phyloP scores from a whole-genome alignment of 176 grass and related monocot genomes.

The Melocanna baccifera region DNA sequence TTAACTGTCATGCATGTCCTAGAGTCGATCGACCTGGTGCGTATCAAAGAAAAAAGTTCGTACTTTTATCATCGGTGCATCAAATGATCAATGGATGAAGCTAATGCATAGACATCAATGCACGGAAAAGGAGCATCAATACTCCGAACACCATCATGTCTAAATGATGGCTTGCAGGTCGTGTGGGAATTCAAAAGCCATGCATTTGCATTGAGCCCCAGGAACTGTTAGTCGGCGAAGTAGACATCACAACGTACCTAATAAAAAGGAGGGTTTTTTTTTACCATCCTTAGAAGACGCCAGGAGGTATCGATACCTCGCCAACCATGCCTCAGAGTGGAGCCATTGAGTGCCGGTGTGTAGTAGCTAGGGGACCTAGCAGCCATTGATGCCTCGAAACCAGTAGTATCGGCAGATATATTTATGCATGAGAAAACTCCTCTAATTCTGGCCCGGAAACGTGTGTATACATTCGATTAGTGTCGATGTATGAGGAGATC shows the following conservation, averaged over 20 bases:
- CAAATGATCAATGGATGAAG: constrained; percentile 18
- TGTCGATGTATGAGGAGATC: not conserved
- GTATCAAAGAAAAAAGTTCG: not conserved
- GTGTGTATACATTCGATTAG: not conserved
- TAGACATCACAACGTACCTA: constrained; percentile 30
- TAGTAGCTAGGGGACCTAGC: not conserved
- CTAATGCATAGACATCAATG: constrained; percentile 10
- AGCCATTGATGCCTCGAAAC: not conserved
- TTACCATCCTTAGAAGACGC: too few relatives aligned
- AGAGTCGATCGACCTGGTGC: not conserved
- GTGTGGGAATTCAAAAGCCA: constrained; percentile 11
- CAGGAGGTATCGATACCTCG: too few relatives aligned
- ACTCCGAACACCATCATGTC: constrained; percentile 23
- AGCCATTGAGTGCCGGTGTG: constrained; percentile 15
- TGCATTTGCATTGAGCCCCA: constrained; percentile 41
- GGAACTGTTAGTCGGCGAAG: constrained; percentile 22
- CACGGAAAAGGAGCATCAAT: constrained; percentile 16
- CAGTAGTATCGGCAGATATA: too few relatives aligned
- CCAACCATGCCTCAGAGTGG: not conserved
- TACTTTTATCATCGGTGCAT: constrained; percentile 17
- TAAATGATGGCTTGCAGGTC: constrained; percentile 40
- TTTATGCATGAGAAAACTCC: too few relatives aligned
- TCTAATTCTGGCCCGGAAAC: too few relatives aligned
- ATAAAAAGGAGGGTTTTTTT: too few relatives aligned
- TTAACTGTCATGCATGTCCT: not conserved